phyloP scores from a whole-genome alignment of 2,329 filamentous ascomycete species.

The Aspergillus transmontanensis region DNA sequence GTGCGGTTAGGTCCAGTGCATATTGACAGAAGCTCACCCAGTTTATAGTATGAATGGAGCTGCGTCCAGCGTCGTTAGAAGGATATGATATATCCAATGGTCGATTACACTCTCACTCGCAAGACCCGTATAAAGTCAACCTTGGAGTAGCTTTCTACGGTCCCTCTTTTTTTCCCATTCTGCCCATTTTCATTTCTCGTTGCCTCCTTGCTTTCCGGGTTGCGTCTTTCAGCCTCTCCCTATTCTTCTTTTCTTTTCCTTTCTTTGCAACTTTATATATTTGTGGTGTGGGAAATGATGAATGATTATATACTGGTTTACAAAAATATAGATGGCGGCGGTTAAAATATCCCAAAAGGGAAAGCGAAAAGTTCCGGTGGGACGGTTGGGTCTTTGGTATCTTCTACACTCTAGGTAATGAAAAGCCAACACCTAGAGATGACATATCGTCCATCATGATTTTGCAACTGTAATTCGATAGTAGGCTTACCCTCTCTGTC shows the following conservation, averaged over 20 bases:
- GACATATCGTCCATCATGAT: not conserved
- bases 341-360: slow-evolving; percentile 5
- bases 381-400: not conserved
- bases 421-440: not conserved
- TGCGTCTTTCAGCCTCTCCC: not conserved
- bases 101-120: not conserved
- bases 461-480: not conserved
- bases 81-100: not conserved
- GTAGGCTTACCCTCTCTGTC: not conserved
- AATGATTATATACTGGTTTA: not conserved
- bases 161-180: not conserved
- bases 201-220: not conserved
- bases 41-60: slow-evolving; percentile 58
- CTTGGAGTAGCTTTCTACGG: not conserved
- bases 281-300: not conserved
- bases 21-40: slow-evolving; percentile 20
- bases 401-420: not conserved
- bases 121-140: not conserved
- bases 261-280: not conserved
- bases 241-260: not conserved
- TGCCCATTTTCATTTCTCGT: not conserved
- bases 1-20: slow-evolving; percentile 35
- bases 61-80: slow-evolving; percentile 54
- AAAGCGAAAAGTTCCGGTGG: not conserved
- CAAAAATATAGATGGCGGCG: not conserved